Evolutionary conservation across 2,329 filamentous ascomycete species (phyloP).

Genomic region (Paradendryphiella salina): DNA sequence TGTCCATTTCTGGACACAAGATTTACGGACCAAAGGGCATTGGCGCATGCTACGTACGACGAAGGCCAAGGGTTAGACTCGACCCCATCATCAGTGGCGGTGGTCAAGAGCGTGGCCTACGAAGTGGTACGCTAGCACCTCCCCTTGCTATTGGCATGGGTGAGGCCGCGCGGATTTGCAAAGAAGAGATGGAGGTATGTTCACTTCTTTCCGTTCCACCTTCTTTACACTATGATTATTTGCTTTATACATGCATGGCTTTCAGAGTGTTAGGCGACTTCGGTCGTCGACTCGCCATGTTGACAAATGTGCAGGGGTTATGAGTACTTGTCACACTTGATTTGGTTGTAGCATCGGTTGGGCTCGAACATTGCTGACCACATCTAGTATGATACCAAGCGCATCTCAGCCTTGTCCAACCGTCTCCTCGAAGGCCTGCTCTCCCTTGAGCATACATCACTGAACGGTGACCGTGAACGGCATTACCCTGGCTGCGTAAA

Average conservation of each 20-base stretch:
- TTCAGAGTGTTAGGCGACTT: slow-evolving; percentile 63
- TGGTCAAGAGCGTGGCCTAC: slow-evolving; percentile 91
- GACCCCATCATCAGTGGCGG: slow-evolving; percentile 96
- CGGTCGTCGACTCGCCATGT: slow-evolving; percentile 47
- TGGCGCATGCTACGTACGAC: slow-evolving; percentile 91
- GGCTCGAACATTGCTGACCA: slow-evolving; percentile 18
- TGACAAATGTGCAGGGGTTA: slow-evolving; percentile 67
- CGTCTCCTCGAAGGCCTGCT: slow-evolving; percentile 81
- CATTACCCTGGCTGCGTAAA: slow-evolving; percentile 98
- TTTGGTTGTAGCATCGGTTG: background rate
- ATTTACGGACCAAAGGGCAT: slow-evolving; percentile 98
- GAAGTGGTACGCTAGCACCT: slow-evolving; percentile 91
- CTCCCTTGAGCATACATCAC: slow-evolving; percentile 84
- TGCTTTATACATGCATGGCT: slow-evolving; percentile 85
- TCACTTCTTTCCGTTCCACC: slow-evolving; percentile 24
- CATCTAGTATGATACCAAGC: slow-evolving; percentile 82
- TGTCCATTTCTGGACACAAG: slow-evolving; percentile 99
- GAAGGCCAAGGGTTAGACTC: slow-evolving; percentile 87
- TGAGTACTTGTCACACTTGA: slow-evolving; percentile 49
- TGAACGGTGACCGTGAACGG: slow-evolving; percentile 80
- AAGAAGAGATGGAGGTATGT: slow-evolving; percentile 87
- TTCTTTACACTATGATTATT: slow-evolving; percentile 68
- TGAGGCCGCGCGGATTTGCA: slow-evolving; percentile 89
- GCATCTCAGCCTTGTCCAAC: slow-evolving; percentile 80
- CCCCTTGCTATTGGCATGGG: slow-evolving; percentile 89